These are phyloP conservation scores for Afroboletus lepidellus DNA, from an alignment of 1,284 basidiomycete species.

Conservation along the genomic window DNA sequence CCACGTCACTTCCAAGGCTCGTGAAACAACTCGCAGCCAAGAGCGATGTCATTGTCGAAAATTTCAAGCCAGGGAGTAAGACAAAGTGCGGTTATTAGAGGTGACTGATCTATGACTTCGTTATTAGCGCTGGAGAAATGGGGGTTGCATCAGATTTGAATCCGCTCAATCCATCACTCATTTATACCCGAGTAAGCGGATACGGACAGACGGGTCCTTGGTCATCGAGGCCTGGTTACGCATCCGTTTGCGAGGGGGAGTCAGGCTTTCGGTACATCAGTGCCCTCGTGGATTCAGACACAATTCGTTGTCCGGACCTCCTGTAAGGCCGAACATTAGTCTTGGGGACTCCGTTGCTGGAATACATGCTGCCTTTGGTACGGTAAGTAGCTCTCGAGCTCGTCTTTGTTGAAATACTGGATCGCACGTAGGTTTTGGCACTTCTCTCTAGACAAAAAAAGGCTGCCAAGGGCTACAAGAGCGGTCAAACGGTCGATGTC, in stretches of 20 bases:
- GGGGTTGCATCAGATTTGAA: conserved; percentile 54
- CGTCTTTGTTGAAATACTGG: background rate
- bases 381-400: conserved; percentile 41
- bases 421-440: conserved; percentile 58
- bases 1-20: conserved; percentile 40
- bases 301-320: conserved; percentile 57
- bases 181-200: conserved; percentile 71
- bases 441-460: conserved; percentile 54
- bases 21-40: conserved; percentile 59
- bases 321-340: conserved; percentile 68
- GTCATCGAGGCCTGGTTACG: conserved; percentile 65
- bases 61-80: conserved; percentile 73
- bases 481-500: conserved; percentile 65
- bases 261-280: conserved; percentile 73
- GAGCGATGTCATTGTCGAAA: conserved; percentile 66
- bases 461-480: conserved; percentile 35
- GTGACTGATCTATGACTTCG: background rate
- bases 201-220: conserved; percentile 74
- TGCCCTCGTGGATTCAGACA: conserved; percentile 54
- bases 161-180: conserved; percentile 58
- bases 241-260: conserved; percentile 72
- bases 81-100: background rate
- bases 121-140: conserved; percentile 63
- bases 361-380: conserved; percentile 70
- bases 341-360: conserved; percentile 72